A percentile compares a stretch with the other conserved stretches of the same genome.
Conservation (phyloP, 208 protist species). For the Angomonas deanei region DNA sequence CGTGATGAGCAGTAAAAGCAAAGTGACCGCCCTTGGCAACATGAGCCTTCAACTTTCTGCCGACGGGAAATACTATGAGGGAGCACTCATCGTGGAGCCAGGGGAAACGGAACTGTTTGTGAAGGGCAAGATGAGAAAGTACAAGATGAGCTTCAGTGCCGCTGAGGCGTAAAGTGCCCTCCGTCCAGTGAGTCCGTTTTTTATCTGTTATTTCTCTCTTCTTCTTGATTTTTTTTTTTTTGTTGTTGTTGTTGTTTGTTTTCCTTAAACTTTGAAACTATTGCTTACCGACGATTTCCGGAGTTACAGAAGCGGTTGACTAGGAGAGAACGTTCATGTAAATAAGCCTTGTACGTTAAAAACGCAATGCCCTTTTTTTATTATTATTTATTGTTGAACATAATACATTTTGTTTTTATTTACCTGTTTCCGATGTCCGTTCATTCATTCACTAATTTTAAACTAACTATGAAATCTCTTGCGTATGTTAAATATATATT, state of each 20-base stretch:
- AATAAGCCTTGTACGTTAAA: neutral
- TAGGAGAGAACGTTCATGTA: neutral
- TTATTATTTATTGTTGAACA: neutral
- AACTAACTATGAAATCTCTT: too few species aligned
- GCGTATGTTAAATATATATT: too few species aligned
- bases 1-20: constrained; percentile 8
- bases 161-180: neutral
- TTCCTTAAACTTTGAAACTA: neutral
- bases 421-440: neutral
- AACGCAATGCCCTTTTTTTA: neutral
- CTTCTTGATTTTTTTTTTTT: neutral
- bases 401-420: neutral
- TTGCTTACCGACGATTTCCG: neutral
- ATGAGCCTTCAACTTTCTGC: neutral
- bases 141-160: neutral
- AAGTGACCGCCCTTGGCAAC: neutral
- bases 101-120: neutral
- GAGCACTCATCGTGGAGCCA: neutral
- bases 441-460: neutral
- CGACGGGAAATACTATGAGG: neutral
- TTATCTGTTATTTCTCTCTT: neutral
- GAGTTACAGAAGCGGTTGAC: neutral
- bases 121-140: neutral
- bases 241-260: constrained; percentile 1
- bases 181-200: neutral